Evolutionary conservation across 108 stramenopile genomes (phyloP).

Genomic region (Pseudonitzschia pungens): DNA sequence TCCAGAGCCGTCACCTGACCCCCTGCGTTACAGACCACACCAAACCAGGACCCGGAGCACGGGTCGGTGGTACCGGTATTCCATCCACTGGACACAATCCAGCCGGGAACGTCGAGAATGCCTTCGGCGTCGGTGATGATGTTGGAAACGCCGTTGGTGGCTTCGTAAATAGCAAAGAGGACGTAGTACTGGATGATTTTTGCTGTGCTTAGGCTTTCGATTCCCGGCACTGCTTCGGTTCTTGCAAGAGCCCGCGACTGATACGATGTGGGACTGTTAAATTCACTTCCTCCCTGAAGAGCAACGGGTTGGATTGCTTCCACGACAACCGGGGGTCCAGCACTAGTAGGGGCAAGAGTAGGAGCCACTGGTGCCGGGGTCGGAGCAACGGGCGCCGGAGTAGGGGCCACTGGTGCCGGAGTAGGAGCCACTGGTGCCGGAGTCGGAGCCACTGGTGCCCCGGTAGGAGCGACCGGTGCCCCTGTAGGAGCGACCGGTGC

Average conservation of each 20-base stretch:
- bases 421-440: conserved; percentile 19
- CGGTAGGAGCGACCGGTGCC: conserved; percentile 17
- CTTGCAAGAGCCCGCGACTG: conserved; percentile 34
- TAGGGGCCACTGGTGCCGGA: conserved; percentile 4
- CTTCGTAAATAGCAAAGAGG: conserved; percentile 26
- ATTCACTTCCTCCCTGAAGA: conserved; percentile 33
- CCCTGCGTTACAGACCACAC: conserved; percentile 27
- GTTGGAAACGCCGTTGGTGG: conserved; percentile 26
- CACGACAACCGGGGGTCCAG: conserved; percentile 14
- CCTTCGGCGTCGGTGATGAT: conserved; percentile 22
- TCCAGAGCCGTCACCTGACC: conserved; percentile 26
- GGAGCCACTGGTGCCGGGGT: conserved; percentile 20
- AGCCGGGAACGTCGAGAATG: conserved; percentile 19
- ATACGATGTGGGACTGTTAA: conserved; percentile 31
- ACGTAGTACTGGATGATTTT: conserved; percentile 38
- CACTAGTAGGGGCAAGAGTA: conserved; percentile 25
- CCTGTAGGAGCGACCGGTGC: conserved; percentile 16
- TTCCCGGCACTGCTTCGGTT: conserved; percentile 20
- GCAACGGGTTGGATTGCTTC: conserved; percentile 23
- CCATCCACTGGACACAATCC: conserved; percentile 25
- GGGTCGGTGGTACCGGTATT: conserved; percentile 19
- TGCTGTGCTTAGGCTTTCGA: conserved; percentile 1
- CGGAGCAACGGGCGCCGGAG: conserved; percentile 5
- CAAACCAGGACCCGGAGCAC: conserved; percentile 33
- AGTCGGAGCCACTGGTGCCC: conserved; percentile 16